Evolutionary conservation across 2,329 filamentous ascomycete genomes (phyloP).

Genomic region (Aureobasidium sp.): DNA sequence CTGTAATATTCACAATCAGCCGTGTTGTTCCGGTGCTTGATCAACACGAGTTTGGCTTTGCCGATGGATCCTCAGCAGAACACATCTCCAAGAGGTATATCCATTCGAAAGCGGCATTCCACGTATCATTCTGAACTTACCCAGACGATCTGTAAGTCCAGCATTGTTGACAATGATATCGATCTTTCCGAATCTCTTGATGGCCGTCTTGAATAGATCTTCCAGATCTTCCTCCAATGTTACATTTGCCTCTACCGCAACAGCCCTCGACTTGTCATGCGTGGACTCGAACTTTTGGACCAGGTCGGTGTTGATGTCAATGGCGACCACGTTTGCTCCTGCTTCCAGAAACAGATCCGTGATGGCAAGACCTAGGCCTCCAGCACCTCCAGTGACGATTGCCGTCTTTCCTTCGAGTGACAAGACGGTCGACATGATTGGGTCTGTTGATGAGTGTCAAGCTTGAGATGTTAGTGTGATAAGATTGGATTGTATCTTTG

Average conservation of each 20-base stretch:
- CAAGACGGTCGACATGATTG: neutral
- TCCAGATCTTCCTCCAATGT: constrained; percentile 32
- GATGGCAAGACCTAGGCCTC: constrained; percentile 31
- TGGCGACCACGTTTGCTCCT: constrained; percentile 31
- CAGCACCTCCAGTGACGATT: constrained; percentile 29
- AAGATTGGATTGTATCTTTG: neutral
- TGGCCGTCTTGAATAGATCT: constrained; percentile 31
- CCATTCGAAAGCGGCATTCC: too few species aligned
- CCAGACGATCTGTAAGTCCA: constrained; percentile 51
- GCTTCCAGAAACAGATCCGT: constrained; percentile 27
- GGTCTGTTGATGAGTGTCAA: neutral
- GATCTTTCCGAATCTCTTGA: constrained; percentile 39
- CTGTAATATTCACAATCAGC: neutral
- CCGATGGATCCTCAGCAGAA: too few species aligned
- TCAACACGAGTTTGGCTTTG: too few species aligned
- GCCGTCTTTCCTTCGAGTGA: constrained; percentile 24
- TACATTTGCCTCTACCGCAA: constrained; percentile 34
- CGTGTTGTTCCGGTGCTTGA: too few species aligned
- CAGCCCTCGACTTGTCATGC: constrained; percentile 22
- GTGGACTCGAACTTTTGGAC: constrained; percentile 25
- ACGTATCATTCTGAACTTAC: neutral
- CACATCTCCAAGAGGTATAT: too few species aligned
- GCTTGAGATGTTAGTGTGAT: too few species aligned
- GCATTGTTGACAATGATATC: constrained; percentile 47
- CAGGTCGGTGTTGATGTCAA: constrained; percentile 30